phyloP scores from a whole-genome alignment of 192 early-diverging fungal genomes.

The Physocladia obscura region DNA sequence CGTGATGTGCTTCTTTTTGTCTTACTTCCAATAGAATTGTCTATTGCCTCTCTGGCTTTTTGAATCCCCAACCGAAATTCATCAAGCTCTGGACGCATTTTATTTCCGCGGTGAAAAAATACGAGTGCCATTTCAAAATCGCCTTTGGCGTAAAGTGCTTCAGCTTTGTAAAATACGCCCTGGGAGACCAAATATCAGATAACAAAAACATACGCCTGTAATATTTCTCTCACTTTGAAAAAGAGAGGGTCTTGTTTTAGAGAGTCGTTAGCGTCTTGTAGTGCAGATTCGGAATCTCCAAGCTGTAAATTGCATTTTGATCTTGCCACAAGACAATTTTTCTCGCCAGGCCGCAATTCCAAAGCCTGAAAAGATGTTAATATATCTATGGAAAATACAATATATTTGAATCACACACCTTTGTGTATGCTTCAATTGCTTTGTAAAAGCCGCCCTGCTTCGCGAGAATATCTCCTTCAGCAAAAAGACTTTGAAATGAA shows the following conservation, averaged over 20 bases:
- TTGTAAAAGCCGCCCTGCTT: conserved; percentile 49
- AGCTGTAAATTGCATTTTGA: conserved; percentile 48
- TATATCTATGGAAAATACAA: too few relatives aligned
- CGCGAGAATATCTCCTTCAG: conserved; percentile 53
- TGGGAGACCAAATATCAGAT: background rate
- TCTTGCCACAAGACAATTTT: conserved; percentile 48
- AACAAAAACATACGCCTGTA: background rate
- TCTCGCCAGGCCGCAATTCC: conserved; percentile 43
- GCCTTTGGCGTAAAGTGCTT: conserved; percentile 54
- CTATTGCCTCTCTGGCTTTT: conserved; percentile 54
- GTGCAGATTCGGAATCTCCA: conserved; percentile 43
- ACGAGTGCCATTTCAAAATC: conserved; percentile 60
- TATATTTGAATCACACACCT: conserved; percentile 28
- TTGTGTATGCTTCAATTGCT: conserved; percentile 55
- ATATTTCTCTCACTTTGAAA: conserved; percentile 33
- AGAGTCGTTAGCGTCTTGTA: conserved; percentile 43
- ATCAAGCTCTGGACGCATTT: conserved; percentile 51
- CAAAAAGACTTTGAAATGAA: conserved; percentile 45
- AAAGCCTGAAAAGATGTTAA: conserved; percentile 31
- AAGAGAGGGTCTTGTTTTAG: conserved; percentile 44
- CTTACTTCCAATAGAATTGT: conserved; percentile 53
- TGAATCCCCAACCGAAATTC: conserved; percentile 59
- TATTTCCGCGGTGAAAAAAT: conserved; percentile 59
- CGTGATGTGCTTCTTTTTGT: background rate
- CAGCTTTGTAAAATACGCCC: conserved; percentile 55